A percentile compares a stretch with the other conserved stretches of the same genome.
These are phyloP conservation scores for Inga leiocalycina DNA, from an alignment of 306 rosid genomes.

Conservation along the genomic window DNA sequence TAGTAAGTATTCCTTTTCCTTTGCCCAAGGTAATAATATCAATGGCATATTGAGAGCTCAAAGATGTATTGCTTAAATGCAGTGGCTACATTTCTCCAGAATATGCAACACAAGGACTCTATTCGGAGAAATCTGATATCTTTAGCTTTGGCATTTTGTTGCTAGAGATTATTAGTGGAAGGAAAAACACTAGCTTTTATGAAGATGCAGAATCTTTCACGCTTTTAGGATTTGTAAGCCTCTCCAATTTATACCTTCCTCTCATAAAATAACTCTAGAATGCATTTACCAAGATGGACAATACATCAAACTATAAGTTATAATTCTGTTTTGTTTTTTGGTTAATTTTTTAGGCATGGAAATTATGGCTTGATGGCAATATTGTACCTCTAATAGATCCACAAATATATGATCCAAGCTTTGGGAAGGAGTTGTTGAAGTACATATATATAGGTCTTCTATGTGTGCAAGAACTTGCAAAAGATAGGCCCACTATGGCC, in stretches of 20 bases:
- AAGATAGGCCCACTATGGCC: no score
- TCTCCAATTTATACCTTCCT: background rate
- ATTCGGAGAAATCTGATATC: slow-evolving; percentile 38
- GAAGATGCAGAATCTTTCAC: background rate
- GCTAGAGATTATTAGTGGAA: slow-evolving; percentile 3
- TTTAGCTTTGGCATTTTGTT: slow-evolving; percentile 22
- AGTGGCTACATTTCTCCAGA: no score
- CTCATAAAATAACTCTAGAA: no score
- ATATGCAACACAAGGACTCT: background rate
- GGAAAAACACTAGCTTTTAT: slow-evolving; percentile 10
- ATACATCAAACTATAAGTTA: no score
- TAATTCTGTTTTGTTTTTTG: background rate
- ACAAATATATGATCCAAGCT: background rate
- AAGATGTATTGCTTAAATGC: no score
- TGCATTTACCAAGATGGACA: no score
- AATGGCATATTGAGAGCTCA: no score
- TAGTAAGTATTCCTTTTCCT: no score
- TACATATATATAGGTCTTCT: no score
- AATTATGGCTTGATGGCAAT: background rate
- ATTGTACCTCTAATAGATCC: background rate
- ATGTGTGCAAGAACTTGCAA: no score
- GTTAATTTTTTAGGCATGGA: slow-evolving; percentile 11
- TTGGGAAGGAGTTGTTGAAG: background rate
- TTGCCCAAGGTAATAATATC: no score
- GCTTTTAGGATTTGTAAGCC: slow-evolving; percentile 23